phyloP scores from a whole-genome alignment of 768 basidiomycete species.

The Hygrocybe punicea region DNA sequence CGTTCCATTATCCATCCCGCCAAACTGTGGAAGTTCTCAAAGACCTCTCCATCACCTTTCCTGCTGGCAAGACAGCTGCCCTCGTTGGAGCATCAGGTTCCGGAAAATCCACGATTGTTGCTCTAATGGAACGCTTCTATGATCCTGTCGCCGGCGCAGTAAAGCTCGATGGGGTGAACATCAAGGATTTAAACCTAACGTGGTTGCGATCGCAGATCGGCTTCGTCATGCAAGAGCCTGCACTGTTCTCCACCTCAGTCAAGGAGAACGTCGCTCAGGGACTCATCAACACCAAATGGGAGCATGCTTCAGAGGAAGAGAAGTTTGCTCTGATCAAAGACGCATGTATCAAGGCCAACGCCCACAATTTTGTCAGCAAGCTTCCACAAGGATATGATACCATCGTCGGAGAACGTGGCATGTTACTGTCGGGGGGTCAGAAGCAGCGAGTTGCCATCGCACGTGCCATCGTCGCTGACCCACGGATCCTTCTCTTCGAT shows the following conservation, averaged over 20 bases:
- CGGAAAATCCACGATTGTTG: conserved; percentile 73
- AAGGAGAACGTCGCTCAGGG: conserved; percentile 81
- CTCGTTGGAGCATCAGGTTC: conserved; percentile 79
- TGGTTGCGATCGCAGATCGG: conserved; percentile 88
- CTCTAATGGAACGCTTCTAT: conserved; percentile 85
- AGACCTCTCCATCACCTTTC: conserved; percentile 61
- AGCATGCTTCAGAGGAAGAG: conserved; percentile 67
- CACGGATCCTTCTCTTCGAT: conserved; percentile 80
- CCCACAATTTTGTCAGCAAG: conserved; percentile 79
- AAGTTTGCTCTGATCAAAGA: conserved; percentile 76
- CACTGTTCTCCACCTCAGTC: conserved; percentile 81
- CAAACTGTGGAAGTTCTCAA: conserved; percentile 77
- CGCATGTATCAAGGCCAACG: conserved; percentile 85
- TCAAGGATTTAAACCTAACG: conserved; percentile 73
- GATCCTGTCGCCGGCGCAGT: conserved; percentile 69
- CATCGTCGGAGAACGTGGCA: conserved; percentile 84
- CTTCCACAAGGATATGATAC: conserved; percentile 83
- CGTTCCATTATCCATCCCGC: conserved; percentile 84
- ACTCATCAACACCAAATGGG: conserved; percentile 68
- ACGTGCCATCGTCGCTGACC: conserved; percentile 85
- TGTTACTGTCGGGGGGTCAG: conserved; percentile 81
- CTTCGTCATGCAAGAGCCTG: conserved; percentile 85
- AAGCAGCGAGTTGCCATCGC: conserved; percentile 90
- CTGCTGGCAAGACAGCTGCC: conserved; percentile 73
- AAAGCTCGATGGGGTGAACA: conserved; percentile 68